Evolutionary conservation across 768 basidiomycete genomes (phyloP).

Genomic region (Mrakia blollopis): DNA sequence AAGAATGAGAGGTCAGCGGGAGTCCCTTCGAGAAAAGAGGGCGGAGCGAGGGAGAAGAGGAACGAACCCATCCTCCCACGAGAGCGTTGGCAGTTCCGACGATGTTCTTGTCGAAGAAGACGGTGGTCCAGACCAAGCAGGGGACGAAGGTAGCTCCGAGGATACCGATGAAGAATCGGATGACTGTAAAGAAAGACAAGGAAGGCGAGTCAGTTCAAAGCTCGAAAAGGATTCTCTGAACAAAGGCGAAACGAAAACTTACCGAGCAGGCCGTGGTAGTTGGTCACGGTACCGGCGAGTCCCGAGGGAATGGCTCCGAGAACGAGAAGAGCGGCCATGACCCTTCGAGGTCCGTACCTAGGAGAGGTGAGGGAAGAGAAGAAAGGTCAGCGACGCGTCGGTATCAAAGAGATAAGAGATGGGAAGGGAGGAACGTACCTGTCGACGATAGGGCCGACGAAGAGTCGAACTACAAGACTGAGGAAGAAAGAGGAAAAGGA

Average conservation of each 20-base stretch:
- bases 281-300: conserved; percentile 53
- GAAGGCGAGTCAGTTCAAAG: not conserved
- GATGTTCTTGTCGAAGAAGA: conserved; percentile 55
- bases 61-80: conserved; percentile 55
- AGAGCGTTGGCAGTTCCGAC: conserved; percentile 54
- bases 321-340: conserved; percentile 55
- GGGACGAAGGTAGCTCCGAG: conserved; percentile 60
- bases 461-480: conserved; percentile 50
- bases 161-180: conserved; percentile 53
- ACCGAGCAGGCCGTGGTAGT: conserved; percentile 44
- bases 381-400: no score
- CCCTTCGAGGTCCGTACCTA: conserved; percentile 51
- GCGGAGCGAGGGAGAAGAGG: conserved; percentile 51
- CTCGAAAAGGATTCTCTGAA: not conserved
- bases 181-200: conserved; percentile 37
- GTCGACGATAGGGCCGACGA: conserved; percentile 54
- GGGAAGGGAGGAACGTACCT: conserved; percentile 26
- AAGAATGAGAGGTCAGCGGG: not conserved
- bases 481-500: not conserved
- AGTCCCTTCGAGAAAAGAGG: conserved; percentile 43
- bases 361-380: no score
- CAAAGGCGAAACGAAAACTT: not conserved
- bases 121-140: conserved; percentile 55
- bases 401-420: no score
- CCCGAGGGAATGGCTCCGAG: conserved; percentile 59